A percentile compares a stretch with the other conserved stretches of the same genome.
Evolutionary conservation across 345 rosid species (phyloP).

Genomic region (Anacardium occidentale): DNA sequence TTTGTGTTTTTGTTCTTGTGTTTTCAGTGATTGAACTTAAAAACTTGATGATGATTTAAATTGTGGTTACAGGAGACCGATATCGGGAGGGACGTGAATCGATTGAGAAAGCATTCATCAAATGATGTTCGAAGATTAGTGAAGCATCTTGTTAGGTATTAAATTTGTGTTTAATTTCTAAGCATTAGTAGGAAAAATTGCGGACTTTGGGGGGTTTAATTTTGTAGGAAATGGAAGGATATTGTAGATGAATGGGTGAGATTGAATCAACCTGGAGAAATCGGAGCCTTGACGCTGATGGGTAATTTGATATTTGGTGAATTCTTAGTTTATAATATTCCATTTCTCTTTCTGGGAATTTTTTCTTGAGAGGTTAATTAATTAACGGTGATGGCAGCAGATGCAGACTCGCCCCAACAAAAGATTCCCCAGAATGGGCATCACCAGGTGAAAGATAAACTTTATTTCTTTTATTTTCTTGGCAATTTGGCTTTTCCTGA

Average conservation of each 20-base stretch:
- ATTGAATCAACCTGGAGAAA: constrained; percentile 73
- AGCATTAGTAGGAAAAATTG: not conserved
- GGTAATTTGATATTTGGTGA: constrained; percentile 42
- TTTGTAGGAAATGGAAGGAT: constrained; percentile 86
- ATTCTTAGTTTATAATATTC: not conserved
- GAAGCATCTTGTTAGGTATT: constrained; percentile 79
- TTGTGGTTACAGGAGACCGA: constrained; percentile 56
- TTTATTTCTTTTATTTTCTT: constrained; percentile 9
- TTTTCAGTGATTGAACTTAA: not conserved
- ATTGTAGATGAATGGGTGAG: constrained; percentile 94
- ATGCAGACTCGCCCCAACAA: constrained; percentile 89
- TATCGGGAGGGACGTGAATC: constrained; percentile 72
- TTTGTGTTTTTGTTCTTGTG: not conserved
- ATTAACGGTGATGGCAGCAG: constrained; percentile 43
- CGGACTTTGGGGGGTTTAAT: constrained; percentile 14
- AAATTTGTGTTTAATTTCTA: not conserved
- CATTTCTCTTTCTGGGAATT: constrained; percentile 23
- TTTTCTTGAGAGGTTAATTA: constrained; percentile 13
- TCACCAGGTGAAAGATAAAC: constrained; percentile 65
- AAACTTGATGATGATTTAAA: constrained; percentile 5
- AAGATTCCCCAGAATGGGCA: constrained; percentile 60
- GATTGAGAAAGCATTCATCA: constrained; percentile 68
- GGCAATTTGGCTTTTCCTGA: constrained; percentile 17
- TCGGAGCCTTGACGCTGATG: constrained; percentile 67
- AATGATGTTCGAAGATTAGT: constrained; percentile 71